Base-by-base conservation (phyloP, 1,284 basidiomycete genomes). In the Quambalaria eucalypti region DNA sequence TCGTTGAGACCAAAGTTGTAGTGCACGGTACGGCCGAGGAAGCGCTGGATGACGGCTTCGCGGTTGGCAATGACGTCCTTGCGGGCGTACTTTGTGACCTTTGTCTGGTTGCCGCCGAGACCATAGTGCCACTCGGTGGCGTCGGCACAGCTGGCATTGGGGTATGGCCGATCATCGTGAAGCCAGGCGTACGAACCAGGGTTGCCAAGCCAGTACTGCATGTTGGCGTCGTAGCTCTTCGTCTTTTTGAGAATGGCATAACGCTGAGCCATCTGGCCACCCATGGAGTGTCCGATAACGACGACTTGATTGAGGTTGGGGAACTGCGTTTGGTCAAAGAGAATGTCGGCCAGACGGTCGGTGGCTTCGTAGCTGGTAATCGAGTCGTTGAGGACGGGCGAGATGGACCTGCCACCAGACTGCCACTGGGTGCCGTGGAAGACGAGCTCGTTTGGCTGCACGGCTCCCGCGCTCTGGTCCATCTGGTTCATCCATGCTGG, bases 221-320 rank as follows among this genome's bases (percentile, higher is more conserved):
- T 55, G 48, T 54, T 54, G 30, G 53, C 47, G 44, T 59, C 55
- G 39, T 62, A 62, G 2, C 14, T 9, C 55, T 62, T 62, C 16
- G 54, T 33, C 48, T 62, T 57, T 40, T 63, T 63, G 14, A 62
- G 26, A 8, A 71, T 16, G 0, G 68, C 53, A 44, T 72, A 72
- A 23, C 68, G 60, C 38, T 64, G 62, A 19, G 58, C 62, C 53
- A 62, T 64, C 54, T 72, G 69, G 1, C 68, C 69, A 19, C 68
- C 69, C 64, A 72, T 65, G 42, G 66, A 69, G 57, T 72, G 69
- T 29, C 69, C 69, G 5, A 61, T 64, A 14, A 72, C 19, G 29
- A 64, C 59, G 39, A 68, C 68, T 4, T 47, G 50, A n/a, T 68
- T 56, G 28, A 72, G 57, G 12, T 52, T 50, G 5, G 66, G 65